phyloP scores from a whole-genome alignment of 331 rosid species.

The Cydonia oblonga region DNA sequence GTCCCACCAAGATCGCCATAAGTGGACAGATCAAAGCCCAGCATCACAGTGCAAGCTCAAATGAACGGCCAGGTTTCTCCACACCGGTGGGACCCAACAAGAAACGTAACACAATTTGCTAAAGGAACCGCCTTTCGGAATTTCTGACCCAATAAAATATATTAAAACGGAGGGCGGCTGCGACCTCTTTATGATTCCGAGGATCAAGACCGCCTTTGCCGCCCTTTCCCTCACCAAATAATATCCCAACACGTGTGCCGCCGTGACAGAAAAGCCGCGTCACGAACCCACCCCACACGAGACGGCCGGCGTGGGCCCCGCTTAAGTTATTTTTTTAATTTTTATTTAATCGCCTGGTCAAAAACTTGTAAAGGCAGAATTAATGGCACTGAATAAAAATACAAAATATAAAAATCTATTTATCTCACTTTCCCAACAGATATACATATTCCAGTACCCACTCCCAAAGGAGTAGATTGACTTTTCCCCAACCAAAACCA shows the following conservation, averaged over 20 bases:
- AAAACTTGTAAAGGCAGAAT: background rate
- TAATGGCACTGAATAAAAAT: background rate
- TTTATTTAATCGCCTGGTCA: background rate
- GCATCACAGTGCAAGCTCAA: background rate
- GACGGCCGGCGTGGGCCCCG: conserved; percentile 40
- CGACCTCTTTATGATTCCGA: conserved; percentile 33
- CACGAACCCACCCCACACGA: conserved; percentile 9
- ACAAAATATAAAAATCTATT: conserved; percentile 20
- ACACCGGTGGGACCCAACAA: background rate
- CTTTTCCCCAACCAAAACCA: conserved; percentile 9
- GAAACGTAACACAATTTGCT: conserved; percentile 2
- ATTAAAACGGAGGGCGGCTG: conserved; percentile 47
- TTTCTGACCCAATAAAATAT: conserved; percentile 1
- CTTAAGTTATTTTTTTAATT: background rate
- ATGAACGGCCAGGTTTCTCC: background rate
- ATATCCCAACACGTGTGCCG: conserved; percentile 10
- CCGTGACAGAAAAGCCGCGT: conserved; percentile 5
- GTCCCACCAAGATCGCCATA: background rate
- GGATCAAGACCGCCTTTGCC: conserved; percentile 30
- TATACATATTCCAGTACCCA: conserved; percentile 26
- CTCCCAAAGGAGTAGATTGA: conserved; percentile 26
- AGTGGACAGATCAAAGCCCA: conserved; percentile 6
- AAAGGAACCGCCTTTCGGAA: conserved; percentile 23
- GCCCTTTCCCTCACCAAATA: conserved; percentile 3
- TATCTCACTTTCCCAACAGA: conserved; percentile 38